Evolutionary conservation across 163 green algal species (phyloP).

Genomic region (Volvox carteri): DNA sequence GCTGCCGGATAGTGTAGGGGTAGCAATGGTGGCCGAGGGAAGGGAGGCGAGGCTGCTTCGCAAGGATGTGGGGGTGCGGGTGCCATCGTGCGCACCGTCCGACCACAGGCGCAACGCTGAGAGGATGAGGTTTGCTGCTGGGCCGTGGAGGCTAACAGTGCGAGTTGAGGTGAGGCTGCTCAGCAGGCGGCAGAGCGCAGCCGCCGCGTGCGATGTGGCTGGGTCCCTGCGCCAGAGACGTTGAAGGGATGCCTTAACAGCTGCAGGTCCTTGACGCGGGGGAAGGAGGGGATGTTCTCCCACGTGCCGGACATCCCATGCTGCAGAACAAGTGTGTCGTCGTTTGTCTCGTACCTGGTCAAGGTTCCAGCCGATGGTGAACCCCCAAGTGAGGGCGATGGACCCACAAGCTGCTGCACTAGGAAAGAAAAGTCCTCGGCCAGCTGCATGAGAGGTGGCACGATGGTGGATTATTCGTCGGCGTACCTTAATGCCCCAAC

Average conservation of each 20-base stretch:
- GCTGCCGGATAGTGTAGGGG: neutral
- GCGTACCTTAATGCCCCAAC: neutral
- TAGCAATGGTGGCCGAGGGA: neutral
- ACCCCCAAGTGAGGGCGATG: neutral
- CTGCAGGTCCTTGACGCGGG: too few relatives aligned
- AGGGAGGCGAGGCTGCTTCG: neutral
- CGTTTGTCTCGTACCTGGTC: neutral
- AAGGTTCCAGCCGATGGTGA: neutral
- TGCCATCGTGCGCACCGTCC: neutral
- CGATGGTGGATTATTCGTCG: neutral
- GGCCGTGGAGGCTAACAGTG: slow-evolving; percentile 6
- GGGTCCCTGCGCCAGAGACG: neutral
- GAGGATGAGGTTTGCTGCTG: slow-evolving; percentile 52
- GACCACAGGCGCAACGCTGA: slow-evolving; percentile 46
- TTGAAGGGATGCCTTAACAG: too few relatives aligned
- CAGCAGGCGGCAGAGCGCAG: slow-evolving; percentile 50
- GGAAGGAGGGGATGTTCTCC: too few relatives aligned
- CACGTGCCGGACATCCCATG: neutral
- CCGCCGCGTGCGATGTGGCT: neutral
- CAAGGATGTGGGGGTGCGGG: neutral
- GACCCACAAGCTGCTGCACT: slow-evolving; percentile 51
- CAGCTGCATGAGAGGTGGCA: slow-evolving; percentile 38
- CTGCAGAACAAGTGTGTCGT: neutral
- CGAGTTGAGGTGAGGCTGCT: neutral
- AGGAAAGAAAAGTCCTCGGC: slow-evolving; percentile 60